These are phyloP conservation scores for Pinguiococcus pyrenoidosus DNA, from an alignment of 108 stramenopile genomes.

Conservation along the genomic window DNA sequence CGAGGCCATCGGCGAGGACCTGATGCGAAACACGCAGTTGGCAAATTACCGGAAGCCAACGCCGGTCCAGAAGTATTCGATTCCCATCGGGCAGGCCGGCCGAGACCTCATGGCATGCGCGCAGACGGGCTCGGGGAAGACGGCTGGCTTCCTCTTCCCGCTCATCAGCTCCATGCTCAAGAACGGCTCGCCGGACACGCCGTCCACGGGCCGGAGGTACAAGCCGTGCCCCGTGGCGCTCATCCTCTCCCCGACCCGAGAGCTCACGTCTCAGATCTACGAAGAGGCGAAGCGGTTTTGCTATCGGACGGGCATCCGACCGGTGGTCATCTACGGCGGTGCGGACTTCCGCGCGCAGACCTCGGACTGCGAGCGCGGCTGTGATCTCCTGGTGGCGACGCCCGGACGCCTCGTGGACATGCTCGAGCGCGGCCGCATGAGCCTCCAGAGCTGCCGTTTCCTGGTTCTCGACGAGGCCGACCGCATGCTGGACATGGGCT, in stretches of 20 bases:
- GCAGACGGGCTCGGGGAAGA: slow-evolving; percentile 93
- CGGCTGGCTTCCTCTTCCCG: slow-evolving; percentile 92
- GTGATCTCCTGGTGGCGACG: slow-evolving; percentile 84
- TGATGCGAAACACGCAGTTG: slow-evolving; percentile 71
- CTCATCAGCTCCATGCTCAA: slow-evolving; percentile 77
- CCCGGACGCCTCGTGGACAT: slow-evolving; percentile 87
- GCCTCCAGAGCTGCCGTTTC: slow-evolving; percentile 61
- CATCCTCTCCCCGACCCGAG: slow-evolving; percentile 90
- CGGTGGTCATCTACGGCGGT: slow-evolving; percentile 90
- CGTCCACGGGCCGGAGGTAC: slow-evolving; percentile 14
- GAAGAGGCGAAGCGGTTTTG: slow-evolving; percentile 89
- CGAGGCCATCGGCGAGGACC: slow-evolving; percentile 73
- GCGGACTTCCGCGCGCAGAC: slow-evolving; percentile 59
- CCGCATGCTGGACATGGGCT: slow-evolving; percentile 91
- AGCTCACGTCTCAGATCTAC: slow-evolving; percentile 91
- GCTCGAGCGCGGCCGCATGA: slow-evolving; percentile 71
- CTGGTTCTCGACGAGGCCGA: slow-evolving; percentile 94
- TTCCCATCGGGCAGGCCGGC: slow-evolving; percentile 70
- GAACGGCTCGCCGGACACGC: slow-evolving; percentile 54
- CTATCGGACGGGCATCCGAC: slow-evolving; percentile 83
- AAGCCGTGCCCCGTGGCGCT: slow-evolving; percentile 64
- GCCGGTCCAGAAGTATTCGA: slow-evolving; percentile 93
- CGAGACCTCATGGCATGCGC: slow-evolving; percentile 96
- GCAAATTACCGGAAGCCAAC: slow-evolving; percentile 88
- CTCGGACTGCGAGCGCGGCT: slow-evolving; percentile 33